Evolutionary conservation across 1,284 basidiomycete genomes (phyloP), one percentile per base, ranked within the genome.

Genomic region (Melampsora larici-populina): DNA sequence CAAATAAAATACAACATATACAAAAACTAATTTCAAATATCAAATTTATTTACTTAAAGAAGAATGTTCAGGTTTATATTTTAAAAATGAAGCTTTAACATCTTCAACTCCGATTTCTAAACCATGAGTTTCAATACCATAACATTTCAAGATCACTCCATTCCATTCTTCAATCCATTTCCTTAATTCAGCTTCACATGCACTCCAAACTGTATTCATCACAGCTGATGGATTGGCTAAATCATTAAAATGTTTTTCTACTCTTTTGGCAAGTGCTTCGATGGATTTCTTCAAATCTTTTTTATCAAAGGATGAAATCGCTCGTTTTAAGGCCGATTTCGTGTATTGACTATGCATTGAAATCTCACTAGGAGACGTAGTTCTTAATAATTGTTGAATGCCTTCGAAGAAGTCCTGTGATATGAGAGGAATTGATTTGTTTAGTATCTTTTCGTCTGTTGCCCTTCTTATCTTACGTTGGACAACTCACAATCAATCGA

Each of bases 231-330:
- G 88, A 33, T 79, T 80, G 1, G 72, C 75, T 2, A 81, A 79
- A 81, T 93, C 91, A 40, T 81, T 82, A 83, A 97, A 98, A 83
- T 98, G 96, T 84, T 99, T 99, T 84, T 94, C 93, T 33, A 99
- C 93, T 9, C 96, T 89, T 82, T 93, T 93, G 82, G 90, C 91
- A 62, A 99, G 87, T 11, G 89, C 88, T 79, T 98, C 96, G 67
- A 97, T 86, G 26, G 86, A 84, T 81, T 88, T 97, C 49, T 92
- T 89, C 33, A 97, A 86, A 83, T 99, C 96, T 84, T 97, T 98
- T 43, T 88, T 86, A 74, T 89, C 90, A 82, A 90, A 91, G 81
- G 97, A 94, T 82, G 93, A 94, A 69, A 93, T 85, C 11, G 93
- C 88, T 82, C 93, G 93, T 83, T 93, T 94, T 46, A 94, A 85